Conservation (phyloP, 495 filamentous ascomycete genomes). For the Penicillium argentinense region DNA sequence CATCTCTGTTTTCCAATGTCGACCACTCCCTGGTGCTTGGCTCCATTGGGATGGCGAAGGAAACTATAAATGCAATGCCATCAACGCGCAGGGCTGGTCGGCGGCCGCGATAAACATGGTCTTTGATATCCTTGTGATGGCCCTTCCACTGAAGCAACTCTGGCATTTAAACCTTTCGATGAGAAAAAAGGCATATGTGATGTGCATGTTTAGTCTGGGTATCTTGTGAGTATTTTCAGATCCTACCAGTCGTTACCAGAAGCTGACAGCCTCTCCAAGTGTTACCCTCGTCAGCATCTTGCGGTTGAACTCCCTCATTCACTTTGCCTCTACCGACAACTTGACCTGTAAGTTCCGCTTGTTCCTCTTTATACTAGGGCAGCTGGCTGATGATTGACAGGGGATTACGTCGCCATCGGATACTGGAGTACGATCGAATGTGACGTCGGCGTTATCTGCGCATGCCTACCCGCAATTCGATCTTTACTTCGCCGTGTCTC, state of each 20-base stretch:
- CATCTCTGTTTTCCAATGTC: conserved; percentile 42
- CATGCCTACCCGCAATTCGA: conserved; percentile 34
- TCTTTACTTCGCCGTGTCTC: conserved; percentile 26
- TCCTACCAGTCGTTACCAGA: neutral
- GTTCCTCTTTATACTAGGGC: neutral
- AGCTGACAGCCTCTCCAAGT: conserved; percentile 14
- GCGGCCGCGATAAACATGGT: conserved; percentile 45
- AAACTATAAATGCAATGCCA: conserved; percentile 38
- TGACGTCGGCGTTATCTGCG: conserved; percentile 35
- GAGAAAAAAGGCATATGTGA: conserved; percentile 31
- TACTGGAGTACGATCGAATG: conserved; percentile 38
- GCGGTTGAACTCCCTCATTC: conserved; percentile 31
- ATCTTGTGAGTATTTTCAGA: conserved; percentile 30
- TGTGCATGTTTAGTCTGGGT: conserved; percentile 39
- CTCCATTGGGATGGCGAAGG: conserved; percentile 38
- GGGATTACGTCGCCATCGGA: conserved; percentile 35
- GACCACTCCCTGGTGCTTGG: conserved; percentile 42
- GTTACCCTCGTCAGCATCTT: conserved; percentile 38
- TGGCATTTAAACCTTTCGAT: conserved; percentile 29
- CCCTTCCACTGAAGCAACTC: conserved; percentile 39
- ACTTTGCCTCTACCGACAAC: conserved; percentile 31
- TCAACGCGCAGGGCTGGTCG: conserved; percentile 42
- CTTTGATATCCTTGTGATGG: conserved; percentile 47
- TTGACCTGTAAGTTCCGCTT: conserved; percentile 28
- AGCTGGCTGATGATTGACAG: conserved; percentile 13